Conservation (phyloP, 2,329 filamentous ascomycete species). For the Venturia pyrina region DNA sequence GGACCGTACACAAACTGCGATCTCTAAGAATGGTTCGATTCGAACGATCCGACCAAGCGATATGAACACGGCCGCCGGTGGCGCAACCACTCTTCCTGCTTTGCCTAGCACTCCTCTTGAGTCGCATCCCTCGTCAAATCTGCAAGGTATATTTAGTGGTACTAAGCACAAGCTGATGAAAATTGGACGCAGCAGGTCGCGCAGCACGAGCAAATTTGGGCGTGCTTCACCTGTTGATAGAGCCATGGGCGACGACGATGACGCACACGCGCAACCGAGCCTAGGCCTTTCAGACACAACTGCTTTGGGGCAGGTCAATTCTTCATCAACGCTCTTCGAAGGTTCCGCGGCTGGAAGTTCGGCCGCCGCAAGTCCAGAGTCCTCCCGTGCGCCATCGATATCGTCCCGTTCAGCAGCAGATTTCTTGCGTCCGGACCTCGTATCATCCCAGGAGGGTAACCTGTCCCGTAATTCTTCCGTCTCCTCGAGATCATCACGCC, state of each 20-base stretch:
- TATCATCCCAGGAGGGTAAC: conserved; percentile 17
- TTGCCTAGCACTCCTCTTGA: conserved; percentile 36
- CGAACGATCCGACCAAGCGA: conserved; percentile 36
- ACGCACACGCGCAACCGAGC: conserved; percentile 55
- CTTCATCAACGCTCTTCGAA: conserved; percentile 36
- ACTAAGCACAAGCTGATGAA: conserved; percentile 37
- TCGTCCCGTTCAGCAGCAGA: conserved; percentile 9
- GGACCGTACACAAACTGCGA: conserved; percentile 14
- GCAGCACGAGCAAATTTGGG: conserved; percentile 35
- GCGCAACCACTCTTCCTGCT: conserved; percentile 29
- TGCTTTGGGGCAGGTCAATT: conserved; percentile 50
- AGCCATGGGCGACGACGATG: conserved; percentile 39
- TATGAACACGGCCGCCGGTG: conserved; percentile 22
- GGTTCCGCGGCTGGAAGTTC: conserved; percentile 24
- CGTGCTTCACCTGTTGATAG: conserved; percentile 57
- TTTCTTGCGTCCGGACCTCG: not conserved
- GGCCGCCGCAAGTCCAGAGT: conserved; percentile 31
- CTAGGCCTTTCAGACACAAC: conserved; percentile 53
- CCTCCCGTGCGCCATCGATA: conserved; percentile 22
- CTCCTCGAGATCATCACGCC: conserved; percentile 27
- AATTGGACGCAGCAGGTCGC: conserved; percentile 28
- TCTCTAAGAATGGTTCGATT: conserved; percentile 28
- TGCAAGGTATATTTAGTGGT: conserved; percentile 37
- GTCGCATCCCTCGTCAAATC: conserved; percentile 30
- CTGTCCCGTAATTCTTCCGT: conserved; percentile 29